Evolutionary conservation across 1,284 basidiomycete species (phyloP).

Genomic region (Heterobasidion occidentale): DNA sequence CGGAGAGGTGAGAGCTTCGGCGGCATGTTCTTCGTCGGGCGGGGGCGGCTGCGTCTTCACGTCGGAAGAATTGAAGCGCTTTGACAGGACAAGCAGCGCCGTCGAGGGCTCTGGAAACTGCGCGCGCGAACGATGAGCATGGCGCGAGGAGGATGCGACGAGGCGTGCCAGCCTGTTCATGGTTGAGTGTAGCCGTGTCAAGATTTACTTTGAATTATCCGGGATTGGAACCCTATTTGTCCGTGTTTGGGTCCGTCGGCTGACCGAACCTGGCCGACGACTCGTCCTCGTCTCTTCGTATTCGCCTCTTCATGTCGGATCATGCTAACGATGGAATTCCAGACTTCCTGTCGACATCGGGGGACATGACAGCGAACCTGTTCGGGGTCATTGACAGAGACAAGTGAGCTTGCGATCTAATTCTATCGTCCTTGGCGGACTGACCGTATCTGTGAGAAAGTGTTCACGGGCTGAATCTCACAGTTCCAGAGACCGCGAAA

Average conservation of each 20-base stretch:
- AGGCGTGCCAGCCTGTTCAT: slow-evolving; percentile 6
- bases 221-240: neutral
- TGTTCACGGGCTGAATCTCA: slow-evolving; percentile 72
- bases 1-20: neutral
- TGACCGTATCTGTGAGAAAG: slow-evolving; percentile 29
- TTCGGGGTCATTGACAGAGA: slow-evolving; percentile 60
- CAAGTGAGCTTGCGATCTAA: slow-evolving; percentile 43
- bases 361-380: slow-evolving; percentile 46
- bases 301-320: neutral
- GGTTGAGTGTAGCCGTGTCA: slow-evolving; percentile 1
- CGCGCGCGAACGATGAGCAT: neutral
- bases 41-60: neutral
- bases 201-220: neutral
- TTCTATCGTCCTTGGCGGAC: neutral
- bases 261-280: neutral
- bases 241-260: neutral
- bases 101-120: neutral
- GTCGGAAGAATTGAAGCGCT: slow-evolving; percentile 9
- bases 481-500: slow-evolving; percentile 68
- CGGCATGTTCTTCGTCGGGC: neutral
- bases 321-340: neutral
- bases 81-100: neutral
- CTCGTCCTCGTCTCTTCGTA: neutral
- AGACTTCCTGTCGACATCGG: slow-evolving; percentile 16
- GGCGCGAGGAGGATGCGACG: slow-evolving; percentile 4